These are phyloP conservation scores for Bipolaris gigantea DNA, from an alignment of 2,329 filamentous ascomycete species.

Conservation along the genomic window DNA sequence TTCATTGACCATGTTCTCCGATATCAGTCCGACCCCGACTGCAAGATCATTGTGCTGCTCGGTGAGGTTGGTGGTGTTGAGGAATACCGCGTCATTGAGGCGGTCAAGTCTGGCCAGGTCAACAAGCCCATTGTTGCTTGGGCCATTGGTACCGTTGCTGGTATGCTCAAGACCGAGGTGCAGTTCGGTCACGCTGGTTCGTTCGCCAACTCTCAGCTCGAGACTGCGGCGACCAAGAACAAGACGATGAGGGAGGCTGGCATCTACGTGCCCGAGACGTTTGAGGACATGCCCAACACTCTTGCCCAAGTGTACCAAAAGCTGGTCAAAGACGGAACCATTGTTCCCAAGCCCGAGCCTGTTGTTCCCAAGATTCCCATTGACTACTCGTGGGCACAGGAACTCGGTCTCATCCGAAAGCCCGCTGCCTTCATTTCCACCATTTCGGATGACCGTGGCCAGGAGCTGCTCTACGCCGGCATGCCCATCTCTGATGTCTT, in stretches of 20 bases:
- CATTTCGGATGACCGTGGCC: constrained; percentile 99
- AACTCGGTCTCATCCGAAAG: constrained; percentile 99
- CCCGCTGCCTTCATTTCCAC: constrained; percentile 99
- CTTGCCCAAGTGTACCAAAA: constrained; percentile 85
- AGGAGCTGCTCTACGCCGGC: constrained; percentile 97
- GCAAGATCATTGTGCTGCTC: constrained; percentile 94
- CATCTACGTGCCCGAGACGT: constrained; percentile 91
- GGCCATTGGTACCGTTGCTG: constrained; percentile 98
- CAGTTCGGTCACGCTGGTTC: constrained; percentile 99
- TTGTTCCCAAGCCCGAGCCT: constrained; percentile 85
- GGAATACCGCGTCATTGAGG: constrained; percentile 99
- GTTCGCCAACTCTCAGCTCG: constrained; percentile 98
- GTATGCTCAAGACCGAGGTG: constrained; percentile 99
- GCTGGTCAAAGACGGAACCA: constrained; percentile 80
- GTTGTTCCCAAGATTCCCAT: constrained; percentile 98
- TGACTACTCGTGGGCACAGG: constrained; percentile 99
- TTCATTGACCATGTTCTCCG: constrained; percentile 98
- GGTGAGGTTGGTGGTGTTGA: constrained; percentile 99
- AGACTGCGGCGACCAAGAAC: constrained; percentile 97
- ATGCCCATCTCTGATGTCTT: constrained; percentile 99
- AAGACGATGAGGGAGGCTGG: constrained; percentile 93
- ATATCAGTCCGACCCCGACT: constrained; percentile 94
- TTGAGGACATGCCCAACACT: constrained; percentile 84
- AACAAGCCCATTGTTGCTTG: constrained; percentile 99
- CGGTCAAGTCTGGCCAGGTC: constrained; percentile 89